Percentiles rank a stretch among this genome's conserved stretches.
Conservation (phyloP, 2,329 filamentous ascomycete genomes). For the Neurospora sp. region DNA sequence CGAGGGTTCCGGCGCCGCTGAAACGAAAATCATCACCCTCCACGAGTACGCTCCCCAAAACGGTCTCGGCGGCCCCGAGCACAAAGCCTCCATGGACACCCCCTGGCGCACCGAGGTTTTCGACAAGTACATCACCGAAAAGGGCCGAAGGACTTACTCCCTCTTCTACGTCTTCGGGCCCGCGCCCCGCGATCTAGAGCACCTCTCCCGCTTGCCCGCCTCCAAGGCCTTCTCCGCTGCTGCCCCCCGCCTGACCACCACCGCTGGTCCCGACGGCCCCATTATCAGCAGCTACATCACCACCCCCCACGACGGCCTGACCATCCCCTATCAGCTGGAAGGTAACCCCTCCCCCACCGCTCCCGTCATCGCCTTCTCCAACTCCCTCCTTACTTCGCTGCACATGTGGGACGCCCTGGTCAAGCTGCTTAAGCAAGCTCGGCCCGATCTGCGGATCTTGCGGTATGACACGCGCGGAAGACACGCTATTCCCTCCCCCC, state of each 20-base stretch:
- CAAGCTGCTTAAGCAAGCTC: conserved; percentile 45
- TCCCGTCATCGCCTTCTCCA: conserved; percentile 65
- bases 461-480: conserved; percentile 72
- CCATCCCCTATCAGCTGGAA: conserved; percentile 65
- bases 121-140: conserved; percentile 45
- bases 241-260: conserved; percentile 46
- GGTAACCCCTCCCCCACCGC: conserved; percentile 57
- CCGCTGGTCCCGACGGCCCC: conserved; percentile 15
- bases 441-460: conserved; percentile 60
- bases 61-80: conserved; percentile 54
- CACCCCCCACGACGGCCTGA: conserved; percentile 52
- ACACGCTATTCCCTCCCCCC: conserved; percentile 35
- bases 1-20: conserved; percentile 31
- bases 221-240: conserved; percentile 40
- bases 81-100: conserved; percentile 53
- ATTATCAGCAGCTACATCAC: conserved; percentile 43
- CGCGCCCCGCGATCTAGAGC: conserved; percentile 57
- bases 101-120: conserved; percentile 51
- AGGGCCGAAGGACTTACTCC: conserved; percentile 52
- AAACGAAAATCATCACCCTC: conserved; percentile 52
- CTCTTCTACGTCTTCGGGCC: conserved; percentile 76
- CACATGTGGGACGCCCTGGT: conserved; percentile 76
- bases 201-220: conserved; percentile 41
- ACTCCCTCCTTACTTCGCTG: conserved; percentile 69
- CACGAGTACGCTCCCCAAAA: conserved; percentile 65